Evolutionary conservation across 2,329 filamentous ascomycete species (phyloP), one percentile per base, ranked within the genome.

Genomic region (Paraconiothyrium sp.): DNA sequence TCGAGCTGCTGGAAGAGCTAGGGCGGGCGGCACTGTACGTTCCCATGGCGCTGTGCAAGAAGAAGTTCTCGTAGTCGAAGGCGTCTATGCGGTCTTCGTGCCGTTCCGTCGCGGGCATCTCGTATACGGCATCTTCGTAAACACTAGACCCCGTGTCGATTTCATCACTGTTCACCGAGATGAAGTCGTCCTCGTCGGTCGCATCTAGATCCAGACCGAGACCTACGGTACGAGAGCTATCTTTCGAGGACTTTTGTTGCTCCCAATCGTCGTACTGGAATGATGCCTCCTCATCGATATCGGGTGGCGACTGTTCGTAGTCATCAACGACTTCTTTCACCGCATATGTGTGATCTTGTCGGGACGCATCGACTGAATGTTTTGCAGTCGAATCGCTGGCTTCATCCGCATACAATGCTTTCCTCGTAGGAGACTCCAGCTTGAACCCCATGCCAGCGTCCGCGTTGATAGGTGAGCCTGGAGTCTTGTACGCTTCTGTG

Each of bases 51-150:
- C 92, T 97, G 77, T 97, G 93, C 14, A 97, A 84, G 77, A 97
- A 97, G 80, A 97, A 97, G 75, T 97, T 90, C 77, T 97, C 92
- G 65, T 98, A 98, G 76, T 98, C 94, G 72, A 98, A 98, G 1
- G 94, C 94, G 77, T 98, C 94, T 67, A 94, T 90, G 22, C 94
- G 91, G 76, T 97, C 93, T 80, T 98, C 94, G 72, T 98, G 94
- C 0, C 93, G 92, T 57, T 75, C 78, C 6, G 74, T 71, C 30
- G 69, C 66, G 3, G 75, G 69, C 70, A 75, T 75, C 54, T 80
- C 69, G 64, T 78, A 78, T 8, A 72, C 75, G n/a, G 81, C 80
- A 60, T 84, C 82, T 67, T 82, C 79, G 63, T 83, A 84, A 16
- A 82, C 73, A 59, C 79, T 82, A 16, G 73, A 69, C 11, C 63